phyloP scores from a whole-genome alignment of 2,329 filamentous ascomycete genomes.

The Eutypa lata region DNA sequence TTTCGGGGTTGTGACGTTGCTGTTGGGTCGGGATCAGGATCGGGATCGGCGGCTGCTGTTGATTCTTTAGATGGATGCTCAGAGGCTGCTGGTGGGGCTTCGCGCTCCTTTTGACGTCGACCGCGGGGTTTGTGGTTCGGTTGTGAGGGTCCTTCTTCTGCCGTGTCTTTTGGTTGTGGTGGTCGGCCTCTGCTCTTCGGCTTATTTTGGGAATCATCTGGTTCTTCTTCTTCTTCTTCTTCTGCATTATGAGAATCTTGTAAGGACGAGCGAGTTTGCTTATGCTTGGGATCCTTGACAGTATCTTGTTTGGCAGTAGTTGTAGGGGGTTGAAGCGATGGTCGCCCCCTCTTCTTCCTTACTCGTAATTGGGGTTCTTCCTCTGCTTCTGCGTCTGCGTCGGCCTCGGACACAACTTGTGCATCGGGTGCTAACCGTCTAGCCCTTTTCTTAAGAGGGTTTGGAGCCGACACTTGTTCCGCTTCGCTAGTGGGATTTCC shows the following conservation, averaged over 20 bases:
- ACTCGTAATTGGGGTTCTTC: constrained; percentile 10
- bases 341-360: constrained; percentile 23
- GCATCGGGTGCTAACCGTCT: constrained; percentile 1
- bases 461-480: neutral
- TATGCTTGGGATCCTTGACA: neutral
- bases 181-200: constrained; percentile 18
- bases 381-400: constrained; percentile 4
- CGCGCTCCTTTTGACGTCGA: constrained; percentile 9
- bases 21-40: no score
- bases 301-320: neutral
- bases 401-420: neutral
- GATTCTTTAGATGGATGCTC: neutral
- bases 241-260: neutral
- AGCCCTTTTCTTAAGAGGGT: constrained; percentile 6
- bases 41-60: neutral
- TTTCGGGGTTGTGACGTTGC: constrained; percentile 5
- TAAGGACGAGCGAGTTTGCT: neutral
- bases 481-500: constrained; percentile 1
- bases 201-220: constrained; percentile 5
- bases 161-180: constrained; percentile 11
- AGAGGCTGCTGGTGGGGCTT: constrained; percentile 5
- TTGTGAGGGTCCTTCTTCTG: constrained; percentile 11
- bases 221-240: constrained; percentile 7
- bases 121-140: constrained; percentile 9
- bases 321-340: constrained; percentile 15